phyloP scores from a whole-genome alignment of 768 basidiomycete genomes.

The Boletus tomentosulus region DNA sequence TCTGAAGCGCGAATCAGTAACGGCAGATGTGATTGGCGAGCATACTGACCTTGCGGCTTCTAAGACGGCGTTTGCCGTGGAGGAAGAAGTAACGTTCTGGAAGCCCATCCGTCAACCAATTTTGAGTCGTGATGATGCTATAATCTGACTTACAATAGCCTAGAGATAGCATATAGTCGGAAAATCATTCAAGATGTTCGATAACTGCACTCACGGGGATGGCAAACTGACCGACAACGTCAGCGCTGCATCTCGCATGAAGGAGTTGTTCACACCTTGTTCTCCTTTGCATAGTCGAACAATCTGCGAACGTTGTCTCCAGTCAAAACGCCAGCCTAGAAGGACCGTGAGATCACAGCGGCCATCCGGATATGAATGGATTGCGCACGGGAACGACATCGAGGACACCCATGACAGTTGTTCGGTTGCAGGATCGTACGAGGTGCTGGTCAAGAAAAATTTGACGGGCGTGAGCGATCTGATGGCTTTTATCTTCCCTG shows the following conservation, averaged over 20 bases:
- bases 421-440: slow-evolving; percentile 6
- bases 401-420: slow-evolving; percentile 64
- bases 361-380: background rate
- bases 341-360: slow-evolving; percentile 4
- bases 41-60: slow-evolving; percentile 81
- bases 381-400: slow-evolving; percentile 76
- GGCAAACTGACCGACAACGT: slow-evolving; percentile 53
- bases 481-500: slow-evolving; percentile 1
- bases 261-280: slow-evolving; percentile 55
- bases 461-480: background rate
- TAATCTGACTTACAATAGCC: slow-evolving; percentile 66
- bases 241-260: background rate
- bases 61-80: slow-evolving; percentile 88
- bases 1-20: slow-evolving; percentile 35
- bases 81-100: slow-evolving; percentile 96
- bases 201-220: slow-evolving; percentile 64
- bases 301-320: slow-evolving; percentile 94
- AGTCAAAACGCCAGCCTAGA: slow-evolving; percentile 88
- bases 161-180: slow-evolving; percentile 22
- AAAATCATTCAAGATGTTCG: background rate
- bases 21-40: slow-evolving; percentile 3
- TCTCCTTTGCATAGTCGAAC: slow-evolving; percentile 87
- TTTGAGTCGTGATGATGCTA: background rate
- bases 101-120: slow-evolving; percentile 1
- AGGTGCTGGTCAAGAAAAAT: slow-evolving; percentile 7